Conservation (phyloP, 345 rosid genomes). For the Populus euphratica region DNA sequence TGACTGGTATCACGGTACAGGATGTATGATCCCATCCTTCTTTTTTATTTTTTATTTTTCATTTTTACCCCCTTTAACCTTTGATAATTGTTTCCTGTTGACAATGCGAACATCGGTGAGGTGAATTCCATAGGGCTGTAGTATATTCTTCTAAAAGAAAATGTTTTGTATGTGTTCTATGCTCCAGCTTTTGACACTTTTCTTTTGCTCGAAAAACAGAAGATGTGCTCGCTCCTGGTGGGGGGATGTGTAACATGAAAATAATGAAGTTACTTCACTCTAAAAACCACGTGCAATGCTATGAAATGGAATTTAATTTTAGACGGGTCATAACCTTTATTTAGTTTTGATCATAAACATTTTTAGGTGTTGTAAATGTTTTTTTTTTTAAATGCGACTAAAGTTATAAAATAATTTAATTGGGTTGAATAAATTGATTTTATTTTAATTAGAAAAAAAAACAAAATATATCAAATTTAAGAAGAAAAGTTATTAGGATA, state of each 20-base stretch:
- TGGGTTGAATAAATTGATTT: too few relatives aligned
- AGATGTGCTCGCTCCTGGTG: too few relatives aligned
- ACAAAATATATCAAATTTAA: too few relatives aligned
- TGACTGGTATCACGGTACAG: constrained; percentile 20
- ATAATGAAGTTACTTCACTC: not conserved
- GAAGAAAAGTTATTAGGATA: too few relatives aligned
- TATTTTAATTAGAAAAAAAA: too few relatives aligned
- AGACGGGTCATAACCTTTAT: not conserved
- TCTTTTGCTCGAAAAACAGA: not conserved
- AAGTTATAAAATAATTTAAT: too few relatives aligned
- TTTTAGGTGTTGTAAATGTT: too few relatives aligned
- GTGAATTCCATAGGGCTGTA: constrained; percentile 21
- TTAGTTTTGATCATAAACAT: not conserved
- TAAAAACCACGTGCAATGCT: not conserved
- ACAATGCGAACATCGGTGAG: constrained; percentile 20
- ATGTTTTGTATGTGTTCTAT: not conserved
- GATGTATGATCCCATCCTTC: constrained; percentile 22
- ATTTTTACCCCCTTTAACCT: constrained; percentile 10
- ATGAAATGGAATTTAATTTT: not conserved
- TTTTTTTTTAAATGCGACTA: too few relatives aligned
- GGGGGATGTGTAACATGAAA: not conserved
- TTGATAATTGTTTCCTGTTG: constrained; percentile 25
- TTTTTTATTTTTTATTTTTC: not conserved
- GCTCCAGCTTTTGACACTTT: not conserved
- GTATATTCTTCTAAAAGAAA: constrained; percentile 24